Evolutionary conservation across 2,329 filamentous ascomycete species (phyloP), one percentile per base, ranked within the genome.

Genomic region (Didymosphaeria variabile): DNA sequence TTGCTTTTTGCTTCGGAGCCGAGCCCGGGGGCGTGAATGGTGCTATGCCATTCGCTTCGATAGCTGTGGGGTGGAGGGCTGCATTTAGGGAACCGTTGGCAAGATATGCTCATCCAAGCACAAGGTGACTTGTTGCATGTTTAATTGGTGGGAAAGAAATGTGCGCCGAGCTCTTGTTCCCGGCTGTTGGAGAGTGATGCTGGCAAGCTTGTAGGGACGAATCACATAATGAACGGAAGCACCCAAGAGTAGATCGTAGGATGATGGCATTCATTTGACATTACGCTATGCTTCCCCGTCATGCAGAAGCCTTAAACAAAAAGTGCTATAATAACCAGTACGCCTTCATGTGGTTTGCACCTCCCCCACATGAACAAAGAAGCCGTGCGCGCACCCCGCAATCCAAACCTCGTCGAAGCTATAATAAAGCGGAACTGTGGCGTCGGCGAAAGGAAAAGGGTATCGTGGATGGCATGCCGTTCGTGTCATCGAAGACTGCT

Each of bases 391-490:
- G n/a, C 52, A 45, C 12, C 3, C 23, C 26, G 29, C 38, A n/a
- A 2, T 40, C 17, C 15, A n/a, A 13, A n/a, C 9, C 23, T 19
- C 29, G 23, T 47, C 17, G 29, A 36, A 32, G 40, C 40, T n/a
- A 21, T 21, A 12, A 32, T 7, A 23, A 29, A 9, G 36, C 26
- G 34, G 6, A 9, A 45, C 26, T 12, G 23, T 26, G 17, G 44
- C 38, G 19, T 40, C 12, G 55, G 51, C 19, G 54, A 66, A 65
- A 55, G 59, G 53, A 67, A 68, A 68, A 67, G 75, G 74, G 74
- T 78, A 79, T 79, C 73, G 72, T 73, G 67, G 62, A 65, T 64
- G 64, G 57, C 63, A 54, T 49, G 47, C 32, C 49, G 31, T 42
- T 57, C 63, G 64, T 61, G 63, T 65, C 47, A 50, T 59, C 60